Conservation (phyloP, 2,329 filamentous ascomycete species). For the Colletotrichum trifolii region DNA sequence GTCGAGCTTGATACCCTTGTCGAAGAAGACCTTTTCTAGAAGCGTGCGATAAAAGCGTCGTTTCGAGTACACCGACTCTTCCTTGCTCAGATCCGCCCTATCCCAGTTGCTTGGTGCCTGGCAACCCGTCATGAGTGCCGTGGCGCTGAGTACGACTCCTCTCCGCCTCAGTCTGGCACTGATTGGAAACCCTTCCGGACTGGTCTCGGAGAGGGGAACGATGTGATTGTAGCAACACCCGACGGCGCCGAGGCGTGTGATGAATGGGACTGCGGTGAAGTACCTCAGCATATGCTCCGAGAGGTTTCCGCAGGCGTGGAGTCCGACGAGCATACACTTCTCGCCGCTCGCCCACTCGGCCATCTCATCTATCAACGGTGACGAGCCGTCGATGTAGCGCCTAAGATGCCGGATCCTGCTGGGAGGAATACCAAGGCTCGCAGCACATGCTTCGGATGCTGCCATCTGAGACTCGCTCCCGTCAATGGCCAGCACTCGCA, state of each 20-base stretch:
- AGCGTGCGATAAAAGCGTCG: slow-evolving; percentile 43
- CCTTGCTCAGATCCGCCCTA: slow-evolving; percentile 32
- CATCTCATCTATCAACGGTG: slow-evolving; percentile 39
- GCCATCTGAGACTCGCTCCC: slow-evolving; percentile 45
- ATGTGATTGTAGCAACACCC: slow-evolving; percentile 51
- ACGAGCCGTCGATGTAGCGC: slow-evolving; percentile 44
- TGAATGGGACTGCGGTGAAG: slow-evolving; percentile 39
- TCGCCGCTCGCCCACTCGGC: slow-evolving; percentile 42
- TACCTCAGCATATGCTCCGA: slow-evolving; percentile 48
- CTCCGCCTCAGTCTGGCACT: slow-evolving; percentile 44
- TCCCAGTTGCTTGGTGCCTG: slow-evolving; percentile 49
- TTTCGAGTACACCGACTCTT: slow-evolving; percentile 40
- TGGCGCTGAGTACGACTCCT: slow-evolving; percentile 42
- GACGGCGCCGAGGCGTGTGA: slow-evolving; percentile 42
- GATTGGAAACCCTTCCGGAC: slow-evolving; percentile 51
- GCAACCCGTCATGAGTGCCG: slow-evolving; percentile 47
- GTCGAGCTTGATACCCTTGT: slow-evolving; percentile 39
- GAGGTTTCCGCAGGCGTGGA: slow-evolving; percentile 47
- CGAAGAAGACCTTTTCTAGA: slow-evolving; percentile 43
- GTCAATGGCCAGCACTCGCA: slow-evolving; percentile 45
- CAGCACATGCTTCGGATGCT: slow-evolving; percentile 41
- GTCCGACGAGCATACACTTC: slow-evolving; percentile 46
- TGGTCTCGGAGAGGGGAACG: slow-evolving; percentile 45
- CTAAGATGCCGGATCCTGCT: slow-evolving; percentile 40
- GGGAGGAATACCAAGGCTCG: slow-evolving; percentile 39